Evolutionary conservation across 148 eudicot genomes (phyloP), one percentile per base, ranked within the genome.

Genomic region (Linanthus parryae): DNA sequence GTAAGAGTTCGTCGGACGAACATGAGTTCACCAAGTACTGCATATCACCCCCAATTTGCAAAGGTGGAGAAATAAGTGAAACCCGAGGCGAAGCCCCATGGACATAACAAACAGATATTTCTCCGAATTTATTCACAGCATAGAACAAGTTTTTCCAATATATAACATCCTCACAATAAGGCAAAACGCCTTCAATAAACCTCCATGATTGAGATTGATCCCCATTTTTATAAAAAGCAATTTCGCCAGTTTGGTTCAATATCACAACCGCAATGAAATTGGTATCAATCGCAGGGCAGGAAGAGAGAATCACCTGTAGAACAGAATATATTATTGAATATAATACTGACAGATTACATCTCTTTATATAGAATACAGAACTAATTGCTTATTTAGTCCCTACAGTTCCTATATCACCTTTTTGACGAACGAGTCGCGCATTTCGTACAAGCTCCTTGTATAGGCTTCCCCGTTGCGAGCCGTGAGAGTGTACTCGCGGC

Each of bases 81-180:
- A 64, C 77, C 41, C 43, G 40, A 15, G 67, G 60, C 26, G n/a
- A 35, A 39, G 38, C 37, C 30, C 34, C 48, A 21, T 19, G 44
- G 17, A 73, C 54, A 50, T 71, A 71, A 63, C 79, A 70, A 39
- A 75, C 41, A 0, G 77, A 76, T 33, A 89, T 58, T 25, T 66
- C 58, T 6, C 94, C 97, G 6, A 27, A 21, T 54, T 73, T 73
- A 65, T 78, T 59, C 38, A 79, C 84, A 5, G 82, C 84, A 60
- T 81, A 79, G 28, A 79, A 75, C 38, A 68, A 66, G 17, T 73
- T 84, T 1, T 75, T 27, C 14, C 47, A 44, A 54, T 56, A 82
- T 36, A 84, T 65, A 41, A 64, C 97, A 61, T 89, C 97, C 72
- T 85, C 95, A 11, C 65, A 59, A 39, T 35, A 73, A 19, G 65